Evolutionary conservation across 192 early-diverging fungal genomes (phyloP).

Genomic region (Funneliformis geosporum): DNA sequence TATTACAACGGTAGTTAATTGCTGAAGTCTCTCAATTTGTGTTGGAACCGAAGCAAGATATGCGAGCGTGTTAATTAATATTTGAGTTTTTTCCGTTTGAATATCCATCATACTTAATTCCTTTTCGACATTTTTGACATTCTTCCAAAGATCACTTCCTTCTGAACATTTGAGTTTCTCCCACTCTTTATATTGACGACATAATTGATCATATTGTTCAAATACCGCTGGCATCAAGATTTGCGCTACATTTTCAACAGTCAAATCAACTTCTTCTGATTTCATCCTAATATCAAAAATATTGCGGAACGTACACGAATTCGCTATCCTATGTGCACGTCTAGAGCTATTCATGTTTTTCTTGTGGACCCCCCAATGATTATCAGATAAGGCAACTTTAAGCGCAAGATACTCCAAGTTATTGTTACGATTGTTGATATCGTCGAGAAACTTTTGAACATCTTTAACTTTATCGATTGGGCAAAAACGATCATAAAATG

Average conservation of each 20-base stretch:
- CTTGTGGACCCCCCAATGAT: background rate
- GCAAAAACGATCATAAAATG: background rate
- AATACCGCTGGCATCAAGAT: background rate
- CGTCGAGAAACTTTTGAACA: background rate
- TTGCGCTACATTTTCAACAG: background rate
- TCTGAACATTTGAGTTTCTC: background rate
- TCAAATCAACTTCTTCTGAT: background rate
- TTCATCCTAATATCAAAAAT: background rate
- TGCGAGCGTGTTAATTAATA: background rate
- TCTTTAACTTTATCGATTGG: background rate
- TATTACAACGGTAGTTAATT: background rate
- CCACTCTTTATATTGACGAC: conserved; percentile 3
- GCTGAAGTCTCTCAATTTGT: background rate
- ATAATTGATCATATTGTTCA: background rate
- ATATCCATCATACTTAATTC: conserved; percentile 1
- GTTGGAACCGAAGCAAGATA: background rate
- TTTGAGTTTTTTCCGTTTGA: background rate
- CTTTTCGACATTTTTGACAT: background rate
- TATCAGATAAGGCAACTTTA: background rate
- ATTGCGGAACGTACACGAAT: background rate
- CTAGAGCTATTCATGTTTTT: background rate
- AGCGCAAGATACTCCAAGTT: background rate
- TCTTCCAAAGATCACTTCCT: conserved; percentile 2
- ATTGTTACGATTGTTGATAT: background rate
- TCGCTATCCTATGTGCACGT: background rate